Evolutionary conservation across 345 rosid genomes (phyloP), one percentile per base, ranked within the genome.

Genomic region (Ceriops tagal): DNA sequence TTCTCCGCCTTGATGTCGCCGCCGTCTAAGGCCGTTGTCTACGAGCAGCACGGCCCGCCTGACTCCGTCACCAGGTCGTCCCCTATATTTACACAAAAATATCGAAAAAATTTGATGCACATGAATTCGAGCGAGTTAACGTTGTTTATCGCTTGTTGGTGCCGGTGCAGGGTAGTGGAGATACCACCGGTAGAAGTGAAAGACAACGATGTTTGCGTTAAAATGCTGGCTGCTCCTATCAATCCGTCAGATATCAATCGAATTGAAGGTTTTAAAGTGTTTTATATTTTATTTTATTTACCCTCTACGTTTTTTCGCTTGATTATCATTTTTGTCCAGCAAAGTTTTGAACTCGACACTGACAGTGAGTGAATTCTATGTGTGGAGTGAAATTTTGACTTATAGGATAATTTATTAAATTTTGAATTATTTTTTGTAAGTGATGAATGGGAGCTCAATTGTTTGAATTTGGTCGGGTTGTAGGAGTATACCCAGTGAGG

Each of bases 191-290:
- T 88, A 9, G 85, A 84, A 83, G 84, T 89, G 70, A 89, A 82
- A 84, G 92, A 83, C 67, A 82, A 83, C 32, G 91, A 89, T 67
- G 91, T 88, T 51, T 93, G 97, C 69, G 91, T 91, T 62, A 89
- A 78, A 73, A 93, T 93, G 98, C 79, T 93, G 52, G 98, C 96
- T 37, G 77, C 93, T 66, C 97, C 98, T 10, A 88, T 93, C 69
- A 93, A 93, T 77, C 98, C 98, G 8, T 91, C 92, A 11, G 97
- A 91, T 79, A 84, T 93, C 30, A 93, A 93, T 67, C 80, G 97
- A 53, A 93, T 93, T 46, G 87, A 93, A 88, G 96, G 97, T 87
- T 68, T 61, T 57, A 1, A 3, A 27, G 39, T 58, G 1, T n/a
- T 30, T 58, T 37, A n/a, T 20, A 10, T 70, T 28, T 28, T 28